Conservation (phyloP, 176 grass and related monocot species). For the Microstegium vimineum region DNA sequence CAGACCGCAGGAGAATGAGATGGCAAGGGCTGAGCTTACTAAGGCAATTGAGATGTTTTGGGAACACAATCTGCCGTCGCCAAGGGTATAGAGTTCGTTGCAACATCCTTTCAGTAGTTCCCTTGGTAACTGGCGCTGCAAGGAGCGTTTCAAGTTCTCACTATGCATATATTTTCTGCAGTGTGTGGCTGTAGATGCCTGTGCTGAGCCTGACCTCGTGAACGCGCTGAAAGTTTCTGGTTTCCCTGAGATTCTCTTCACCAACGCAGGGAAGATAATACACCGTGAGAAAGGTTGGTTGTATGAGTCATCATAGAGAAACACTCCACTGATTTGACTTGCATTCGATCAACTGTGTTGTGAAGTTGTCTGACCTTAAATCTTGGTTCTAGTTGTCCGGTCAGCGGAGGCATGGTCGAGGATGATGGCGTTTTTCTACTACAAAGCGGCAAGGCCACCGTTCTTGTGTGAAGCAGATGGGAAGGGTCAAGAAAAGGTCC, state of each 20-base stretch:
- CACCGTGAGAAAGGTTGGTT: constrained; percentile 75
- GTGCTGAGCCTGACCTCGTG: constrained; percentile 58
- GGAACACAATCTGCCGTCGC: constrained; percentile 72
- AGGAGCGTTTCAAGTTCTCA: not conserved
- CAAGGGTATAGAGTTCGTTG: constrained; percentile 48
- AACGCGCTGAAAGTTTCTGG: constrained; percentile 60
- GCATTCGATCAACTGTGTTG: not conserved
- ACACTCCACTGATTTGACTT: not conserved
- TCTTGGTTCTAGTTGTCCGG: constrained; percentile 44
- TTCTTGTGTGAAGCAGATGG: constrained; percentile 64
- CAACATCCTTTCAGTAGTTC: not conserved
- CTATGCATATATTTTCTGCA: constrained; percentile 14
- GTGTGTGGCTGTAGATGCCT: constrained; percentile 87
- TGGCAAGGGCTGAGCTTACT: constrained; percentile 65
- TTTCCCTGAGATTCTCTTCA: constrained; percentile 90
- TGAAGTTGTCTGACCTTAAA: not conserved
- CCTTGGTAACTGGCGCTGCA: not conserved
- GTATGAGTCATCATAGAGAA: not conserved
- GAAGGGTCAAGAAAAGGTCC: constrained; percentile 70
- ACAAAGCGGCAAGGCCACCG: constrained; percentile 72
- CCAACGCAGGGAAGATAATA: constrained; percentile 86
- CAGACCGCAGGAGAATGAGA: constrained; percentile 72
- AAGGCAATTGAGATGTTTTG: constrained; percentile 86
- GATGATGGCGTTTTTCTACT: constrained; percentile 96
- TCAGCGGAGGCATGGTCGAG: constrained; percentile 67